A percentile compares a stretch with the other conserved stretches of the same genome.
phyloP scores from a whole-genome alignment of 1,284 basidiomycete genomes.

The Exobasidium rhododendri region DNA sequence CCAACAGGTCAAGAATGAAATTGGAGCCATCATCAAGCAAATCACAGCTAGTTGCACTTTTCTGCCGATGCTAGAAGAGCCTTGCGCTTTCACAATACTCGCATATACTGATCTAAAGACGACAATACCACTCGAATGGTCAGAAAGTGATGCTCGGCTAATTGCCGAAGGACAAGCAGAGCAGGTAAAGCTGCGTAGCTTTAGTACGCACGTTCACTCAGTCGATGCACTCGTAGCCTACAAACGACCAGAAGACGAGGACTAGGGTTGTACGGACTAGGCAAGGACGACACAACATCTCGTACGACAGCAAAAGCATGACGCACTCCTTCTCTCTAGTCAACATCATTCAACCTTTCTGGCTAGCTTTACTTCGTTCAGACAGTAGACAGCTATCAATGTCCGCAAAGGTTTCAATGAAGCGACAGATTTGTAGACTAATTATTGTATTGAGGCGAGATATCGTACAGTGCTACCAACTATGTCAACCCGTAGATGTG shows the following conservation, averaged over 20 bases:
- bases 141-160: conserved; percentile 87
- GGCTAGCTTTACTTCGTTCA: too few relatives aligned
- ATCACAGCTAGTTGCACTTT: conserved; percentile 96
- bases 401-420: too few relatives aligned
- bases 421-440: too few relatives aligned
- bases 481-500: too few relatives aligned
- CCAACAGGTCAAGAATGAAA: conserved; percentile 92
- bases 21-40: conserved; percentile 95
- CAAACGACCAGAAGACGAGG: conserved; percentile 51
- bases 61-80: conserved; percentile 88
- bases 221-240: conserved; percentile 58
- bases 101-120: conserved; percentile 70
- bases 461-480: too few relatives aligned
- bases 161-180: conserved; percentile 95
- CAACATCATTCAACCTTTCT: too few relatives aligned
- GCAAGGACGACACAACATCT: background rate
- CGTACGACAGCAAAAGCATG: too few relatives aligned
- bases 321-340: too few relatives aligned
- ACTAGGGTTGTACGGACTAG: too few relatives aligned
- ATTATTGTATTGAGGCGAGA: too few relatives aligned
- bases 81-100: conserved; percentile 83
- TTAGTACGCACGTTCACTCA: conserved; percentile 56
- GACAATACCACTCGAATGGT: conserved; percentile 85
- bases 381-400: too few relatives aligned
- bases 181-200: conserved; percentile 68